Conservation (phyloP, 192 early-diverging fungal species). For the Rhizoclosmatium sp. region DNA sequence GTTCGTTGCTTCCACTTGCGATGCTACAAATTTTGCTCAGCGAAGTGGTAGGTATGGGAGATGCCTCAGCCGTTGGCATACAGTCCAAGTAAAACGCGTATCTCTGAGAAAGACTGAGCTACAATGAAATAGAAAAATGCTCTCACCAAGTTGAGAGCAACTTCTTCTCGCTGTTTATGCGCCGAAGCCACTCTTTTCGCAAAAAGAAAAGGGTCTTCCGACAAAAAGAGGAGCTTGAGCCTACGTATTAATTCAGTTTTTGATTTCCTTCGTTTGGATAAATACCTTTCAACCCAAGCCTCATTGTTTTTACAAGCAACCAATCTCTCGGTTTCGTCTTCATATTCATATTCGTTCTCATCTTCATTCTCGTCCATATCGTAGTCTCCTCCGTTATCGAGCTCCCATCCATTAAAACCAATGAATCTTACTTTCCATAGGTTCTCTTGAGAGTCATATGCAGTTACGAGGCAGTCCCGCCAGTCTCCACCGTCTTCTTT, state of each 20-base stretch:
- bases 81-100: conserved; percentile 61
- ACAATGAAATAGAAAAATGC: background rate
- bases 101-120: conserved; percentile 32
- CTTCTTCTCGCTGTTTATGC: conserved; percentile 43
- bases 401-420: conserved; percentile 54
- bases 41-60: conserved; percentile 36
- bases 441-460: conserved; percentile 47
- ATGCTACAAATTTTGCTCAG: conserved; percentile 38
- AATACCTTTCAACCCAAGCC: conserved; percentile 59
- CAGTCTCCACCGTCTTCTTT: conserved; percentile 25
- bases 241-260: conserved; percentile 31
- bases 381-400: conserved; percentile 35
- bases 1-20: conserved; percentile 36
- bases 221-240: conserved; percentile 59
- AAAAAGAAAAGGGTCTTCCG: conserved; percentile 61
- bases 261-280: background rate
- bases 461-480: conserved; percentile 54
- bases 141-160: conserved; percentile 48
- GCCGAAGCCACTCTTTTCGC: conserved; percentile 55
- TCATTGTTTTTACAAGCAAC: conserved; percentile 42
- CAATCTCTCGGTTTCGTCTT: conserved; percentile 18
- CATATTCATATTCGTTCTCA: conserved; percentile 36
- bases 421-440: conserved; percentile 57
- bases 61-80: conserved; percentile 56
- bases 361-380: conserved; percentile 37